phyloP scores from a whole-genome alignment of 1,139 yeast genomes.

The Candida glucosophila region DNA sequence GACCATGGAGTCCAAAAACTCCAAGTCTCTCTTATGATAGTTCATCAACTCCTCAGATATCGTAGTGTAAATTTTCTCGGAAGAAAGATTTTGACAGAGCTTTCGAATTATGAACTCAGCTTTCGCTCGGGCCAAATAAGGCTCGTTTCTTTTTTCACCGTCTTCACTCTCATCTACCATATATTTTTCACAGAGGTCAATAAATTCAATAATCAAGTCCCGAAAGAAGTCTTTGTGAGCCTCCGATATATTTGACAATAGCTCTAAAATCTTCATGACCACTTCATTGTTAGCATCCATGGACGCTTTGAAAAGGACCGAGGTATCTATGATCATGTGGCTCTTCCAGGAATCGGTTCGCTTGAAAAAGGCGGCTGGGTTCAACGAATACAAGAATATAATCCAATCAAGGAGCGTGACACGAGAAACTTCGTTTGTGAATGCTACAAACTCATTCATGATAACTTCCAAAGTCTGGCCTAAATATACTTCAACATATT shows the following conservation, averaged over 20 bases:
- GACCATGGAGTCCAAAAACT: constrained; percentile 72
- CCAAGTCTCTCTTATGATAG: constrained; percentile 49
- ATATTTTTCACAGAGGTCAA: constrained; percentile 53
- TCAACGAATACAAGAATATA: constrained; percentile 68
- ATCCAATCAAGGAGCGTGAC: constrained; percentile 90
- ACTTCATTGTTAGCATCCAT: constrained; percentile 85
- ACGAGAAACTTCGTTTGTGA: constrained; percentile 63
- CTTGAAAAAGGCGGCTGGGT: constrained; percentile 53
- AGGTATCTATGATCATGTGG: constrained; percentile 50
- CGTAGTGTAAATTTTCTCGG: constrained; percentile 77
- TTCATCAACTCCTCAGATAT: constrained; percentile 65
- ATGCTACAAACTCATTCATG: constrained; percentile 27
- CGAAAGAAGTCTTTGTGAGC: constrained; percentile 74
- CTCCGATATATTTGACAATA: constrained; percentile 75
- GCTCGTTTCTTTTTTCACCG: constrained; percentile 11
- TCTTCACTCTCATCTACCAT: constrained; percentile 12
- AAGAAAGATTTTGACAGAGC: constrained; percentile 69
- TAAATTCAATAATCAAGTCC: constrained; percentile 64
- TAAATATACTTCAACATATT: constrained; percentile 32
- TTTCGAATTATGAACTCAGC: constrained; percentile 84
- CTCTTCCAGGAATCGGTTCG: constrained; percentile 23
- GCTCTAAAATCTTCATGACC: constrained; percentile 64
- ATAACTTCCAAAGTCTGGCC: constrained; percentile 26
- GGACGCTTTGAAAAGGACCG: constrained; percentile 70
- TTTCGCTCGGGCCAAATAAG: constrained; percentile 44